These are phyloP conservation scores for Termitomyces sp. DNA, from an alignment of 768 basidiomycete species.

Conservation along the genomic window DNA sequence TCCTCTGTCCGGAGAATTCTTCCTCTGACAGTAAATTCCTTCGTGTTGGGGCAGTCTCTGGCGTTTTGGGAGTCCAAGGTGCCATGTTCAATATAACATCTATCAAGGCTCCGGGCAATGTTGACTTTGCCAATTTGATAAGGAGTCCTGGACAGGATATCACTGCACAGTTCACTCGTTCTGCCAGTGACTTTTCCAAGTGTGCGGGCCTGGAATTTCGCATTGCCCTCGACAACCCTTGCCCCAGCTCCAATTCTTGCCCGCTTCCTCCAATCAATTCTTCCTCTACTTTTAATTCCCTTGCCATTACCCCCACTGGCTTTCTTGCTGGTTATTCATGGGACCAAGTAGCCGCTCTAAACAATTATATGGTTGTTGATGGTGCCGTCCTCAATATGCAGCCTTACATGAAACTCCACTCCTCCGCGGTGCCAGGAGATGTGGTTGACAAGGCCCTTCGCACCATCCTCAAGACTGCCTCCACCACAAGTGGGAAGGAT, in stretches of 20 bases:
- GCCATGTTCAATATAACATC: conserved; percentile 66
- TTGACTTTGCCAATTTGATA: conserved; percentile 56
- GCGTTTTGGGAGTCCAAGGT: conserved; percentile 75
- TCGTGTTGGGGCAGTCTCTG: conserved; percentile 47
- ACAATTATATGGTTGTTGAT: conserved; percentile 83
- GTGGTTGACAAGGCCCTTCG: conserved; percentile 81
- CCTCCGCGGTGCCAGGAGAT: conserved; percentile 62
- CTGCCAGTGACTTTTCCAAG: conserved; percentile 52
- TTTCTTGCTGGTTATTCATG: conserved; percentile 85
- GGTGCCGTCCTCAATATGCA: conserved; percentile 91
- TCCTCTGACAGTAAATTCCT: conserved; percentile 40
- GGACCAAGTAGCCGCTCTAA: conserved; percentile 71
- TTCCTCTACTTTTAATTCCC: conserved; percentile 48
- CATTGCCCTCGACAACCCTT: conserved; percentile 73
- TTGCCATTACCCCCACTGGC: conserved; percentile 60
- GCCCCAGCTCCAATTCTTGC: conserved; percentile 54
- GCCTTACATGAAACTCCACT: conserved; percentile 77
- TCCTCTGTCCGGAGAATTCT: conserved; percentile 71
- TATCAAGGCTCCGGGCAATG: conserved; percentile 40
- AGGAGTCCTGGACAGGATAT: conserved; percentile 78
- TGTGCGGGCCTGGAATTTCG: conserved; percentile 61
- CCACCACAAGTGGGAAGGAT: conserved; percentile 68
- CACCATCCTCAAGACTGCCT: conserved; percentile 47
- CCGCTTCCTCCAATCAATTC: conserved; percentile 57
- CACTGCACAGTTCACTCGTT: conserved; percentile 77